Base-by-base conservation (phyloP, 75 land plant species). In the Adiantum capillusveneris region DNA sequence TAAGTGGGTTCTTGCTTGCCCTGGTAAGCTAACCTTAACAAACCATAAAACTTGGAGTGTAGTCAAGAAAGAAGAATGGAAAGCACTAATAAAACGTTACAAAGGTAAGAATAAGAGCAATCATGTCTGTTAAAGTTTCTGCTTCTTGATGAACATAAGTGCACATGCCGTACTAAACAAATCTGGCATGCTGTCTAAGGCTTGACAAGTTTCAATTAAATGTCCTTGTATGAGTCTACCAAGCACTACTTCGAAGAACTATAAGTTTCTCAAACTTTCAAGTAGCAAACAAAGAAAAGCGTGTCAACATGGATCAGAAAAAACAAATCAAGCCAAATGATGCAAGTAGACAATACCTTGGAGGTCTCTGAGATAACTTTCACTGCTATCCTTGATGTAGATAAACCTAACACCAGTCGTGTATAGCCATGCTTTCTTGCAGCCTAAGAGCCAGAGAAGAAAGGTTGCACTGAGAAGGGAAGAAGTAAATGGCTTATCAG, bases 331-430 rank as follows among this genome's bases (percentile, higher is more conserved):
- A n/a, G n/a, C n/a, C n/a, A n/a, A n/a, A n/a, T n/a, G n/a, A n/a
- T n/a, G n/a, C n/a, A 9, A 41, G 43, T 41, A 9, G 43, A 41
- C 9, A 41, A 53, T 55, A 88, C 98, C 93, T 95, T 95, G 2
- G 88, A 88, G 49, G 96, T 95, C 24, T 91, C 79, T n/a, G 91
- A 69, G 61, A 95, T 63, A 0, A 90, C 77, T 55, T 78, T 81
- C 46, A 88, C 73, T 31, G 99, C 96, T 68, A 95, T 76, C 49
- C 78, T 73, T 53, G 96, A 77, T 37, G 99, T 76, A 48, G 84
- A 81, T 5, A 82, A 59, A 28, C 96, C 99, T 45, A 90, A 53
- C 1, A 95, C 67, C 11, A 95, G 37, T 63, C 79, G 90, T 55
- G 56, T 86, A 59, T 90, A 95, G 25, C 92, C 88, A 69, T 90